Conservation (phyloP, 2,329 filamentous ascomycete species). For the Phaeoacremonium minimum region DNA sequence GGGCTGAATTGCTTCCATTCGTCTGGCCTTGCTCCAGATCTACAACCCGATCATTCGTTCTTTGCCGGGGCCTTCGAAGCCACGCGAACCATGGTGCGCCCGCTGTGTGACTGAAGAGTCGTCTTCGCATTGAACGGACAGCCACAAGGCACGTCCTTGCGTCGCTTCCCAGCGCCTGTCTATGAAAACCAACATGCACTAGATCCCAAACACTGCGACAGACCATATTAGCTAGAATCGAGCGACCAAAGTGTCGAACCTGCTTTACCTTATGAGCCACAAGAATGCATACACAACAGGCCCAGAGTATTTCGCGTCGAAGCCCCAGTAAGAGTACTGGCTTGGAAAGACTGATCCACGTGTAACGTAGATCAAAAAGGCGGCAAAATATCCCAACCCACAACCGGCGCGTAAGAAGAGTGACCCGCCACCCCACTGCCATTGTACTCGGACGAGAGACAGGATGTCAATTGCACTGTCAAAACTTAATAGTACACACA, state of each 20-base stretch:
- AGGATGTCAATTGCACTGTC: constrained; percentile 30
- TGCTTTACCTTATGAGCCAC: constrained; percentile 27
- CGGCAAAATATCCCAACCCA: constrained; percentile 25
- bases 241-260: not conserved
- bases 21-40: too few relatives aligned
- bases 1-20: too few relatives aligned
- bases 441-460: constrained; percentile 23
- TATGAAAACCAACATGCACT: constrained; percentile 4
- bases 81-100: too few relatives aligned
- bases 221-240: not conserved
- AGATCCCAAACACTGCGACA: constrained; percentile 5
- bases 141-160: too few relatives aligned
- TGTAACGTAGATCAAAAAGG: constrained; percentile 29
- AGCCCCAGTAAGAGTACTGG: constrained; percentile 30
- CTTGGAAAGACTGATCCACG: constrained; percentile 28
- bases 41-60: too few relatives aligned
- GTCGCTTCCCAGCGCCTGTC: constrained; percentile 4
- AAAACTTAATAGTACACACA: constrained; percentile 22
- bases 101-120: too few relatives aligned
- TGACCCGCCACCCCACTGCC: constrained; percentile 24
- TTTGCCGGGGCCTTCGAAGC: too few relatives aligned
- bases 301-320: constrained; percentile 20
- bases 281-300: constrained; percentile 29
- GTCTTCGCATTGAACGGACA: too few relatives aligned
- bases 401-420: constrained; percentile 22